These are phyloP conservation scores for Globisporangium acanthophoron DNA, from an alignment of 352 stramenopile species.

Conservation along the genomic window DNA sequence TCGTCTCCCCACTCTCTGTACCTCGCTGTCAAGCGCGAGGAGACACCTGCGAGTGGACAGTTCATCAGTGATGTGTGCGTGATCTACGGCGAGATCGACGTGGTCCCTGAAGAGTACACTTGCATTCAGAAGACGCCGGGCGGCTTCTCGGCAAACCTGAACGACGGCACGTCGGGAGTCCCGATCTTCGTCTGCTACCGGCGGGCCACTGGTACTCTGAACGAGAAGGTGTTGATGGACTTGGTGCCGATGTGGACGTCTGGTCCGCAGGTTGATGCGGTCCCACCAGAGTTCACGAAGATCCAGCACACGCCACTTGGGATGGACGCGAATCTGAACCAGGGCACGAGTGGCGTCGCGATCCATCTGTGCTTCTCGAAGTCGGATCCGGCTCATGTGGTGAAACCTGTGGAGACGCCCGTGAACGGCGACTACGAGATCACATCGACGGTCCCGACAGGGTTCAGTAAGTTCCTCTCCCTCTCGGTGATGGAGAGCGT, in stretches of 20 bases:
- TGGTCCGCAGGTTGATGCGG: slow-evolving; percentile 42
- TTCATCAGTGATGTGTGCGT: slow-evolving; percentile 76
- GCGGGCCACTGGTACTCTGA: slow-evolving; percentile 9
- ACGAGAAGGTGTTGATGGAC: slow-evolving; percentile 67
- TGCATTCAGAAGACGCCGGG: slow-evolving; percentile 66
- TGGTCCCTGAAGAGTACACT: slow-evolving; percentile 69
- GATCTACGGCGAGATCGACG: slow-evolving; percentile 84
- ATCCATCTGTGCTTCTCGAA: slow-evolving; percentile 79
- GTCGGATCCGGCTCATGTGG: slow-evolving; percentile 39
- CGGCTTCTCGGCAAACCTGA: slow-evolving; percentile 75
- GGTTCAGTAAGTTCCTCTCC: slow-evolving; percentile 34
- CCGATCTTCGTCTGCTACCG: slow-evolving; percentile 85
- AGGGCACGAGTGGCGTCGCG: slow-evolving; percentile 62
- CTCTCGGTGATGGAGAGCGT: slow-evolving; percentile 57
- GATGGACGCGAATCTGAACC: slow-evolving; percentile 85
- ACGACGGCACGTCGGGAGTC: slow-evolving; percentile 66
- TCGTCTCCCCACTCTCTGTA: slow-evolving; percentile 69
- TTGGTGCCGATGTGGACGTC: slow-evolving; percentile 76
- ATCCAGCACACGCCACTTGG: slow-evolving; percentile 81
- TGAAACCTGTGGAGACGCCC: slow-evolving; percentile 48
- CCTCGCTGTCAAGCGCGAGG: slow-evolving; percentile 64
- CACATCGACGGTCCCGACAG: slow-evolving; percentile 16
- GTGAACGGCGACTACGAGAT: slow-evolving; percentile 84
- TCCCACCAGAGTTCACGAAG: slow-evolving; percentile 74
- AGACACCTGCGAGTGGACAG: slow-evolving; percentile 24